Base-by-base conservation (phyloP, 352 stramenopile genomes). In the Salisapilia sapeloensis region DNA sequence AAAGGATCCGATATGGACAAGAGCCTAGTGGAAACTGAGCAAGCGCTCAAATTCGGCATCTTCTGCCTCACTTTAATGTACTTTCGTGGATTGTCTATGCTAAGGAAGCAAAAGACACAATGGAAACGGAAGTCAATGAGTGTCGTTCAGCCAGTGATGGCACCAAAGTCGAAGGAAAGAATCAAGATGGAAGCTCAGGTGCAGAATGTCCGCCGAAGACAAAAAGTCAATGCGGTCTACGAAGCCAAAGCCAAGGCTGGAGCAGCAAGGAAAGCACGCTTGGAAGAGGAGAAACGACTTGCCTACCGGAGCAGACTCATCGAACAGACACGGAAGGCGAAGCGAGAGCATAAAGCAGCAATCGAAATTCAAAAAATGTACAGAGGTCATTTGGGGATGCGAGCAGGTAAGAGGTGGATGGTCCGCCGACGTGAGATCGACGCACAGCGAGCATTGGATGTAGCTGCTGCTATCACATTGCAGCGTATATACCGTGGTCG, bases 51-150 rank as follows among this genome's bases (percentile, higher is more conserved):
- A 19, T 97, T 96, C 44, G 91, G 85, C 8, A 46, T 98, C 13
- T 97, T 98, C 43, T 95, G 62, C 51, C 77, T 97, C 49, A 96
- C 86, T 21, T 65, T 98, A 26, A 94, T 96, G 86, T 97, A 97
- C 53, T 97, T 98, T 34, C 66, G 84, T 27, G 83, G 78, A 3
- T 58, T 96, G 33, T 80, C 78, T 9, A 42, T 93, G 35, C 53
- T 96, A 9, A 72, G 74, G 35, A 70, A 84, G 21, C 80, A 96
- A 42, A 75, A 87, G 29, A 53, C 46, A 2, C 47, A 65, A 7
- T 95, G 77, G 78, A n/a, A n/a, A n/a, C n/a, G n/a, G n/a, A n/a
- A n/a, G n/a, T 78, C 61, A 4, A 53, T 61, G 24, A 67, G 51
- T 0, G 39, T 43, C 2, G 39, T 44, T 33, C 58, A 71, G 22